phyloP scores from a whole-genome alignment of 306 rosid genomes.

The Casuarina cunninghamiana region DNA sequence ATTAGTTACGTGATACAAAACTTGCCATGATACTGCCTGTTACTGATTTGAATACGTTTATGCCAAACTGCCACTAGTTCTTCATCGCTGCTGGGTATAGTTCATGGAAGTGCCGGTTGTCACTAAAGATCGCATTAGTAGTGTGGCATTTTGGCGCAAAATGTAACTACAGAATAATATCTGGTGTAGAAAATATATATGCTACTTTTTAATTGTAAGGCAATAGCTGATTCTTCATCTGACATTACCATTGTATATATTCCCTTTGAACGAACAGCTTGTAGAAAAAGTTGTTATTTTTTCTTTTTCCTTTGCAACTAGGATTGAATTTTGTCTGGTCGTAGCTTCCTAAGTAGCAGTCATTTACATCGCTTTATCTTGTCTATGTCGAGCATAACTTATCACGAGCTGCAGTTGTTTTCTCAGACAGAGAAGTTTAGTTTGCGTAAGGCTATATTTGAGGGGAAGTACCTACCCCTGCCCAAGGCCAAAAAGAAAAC shows the following conservation, averaged over 20 bases:
- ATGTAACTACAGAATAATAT: neutral
- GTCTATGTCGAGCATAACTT: no score
- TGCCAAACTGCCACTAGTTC: conserved; percentile 1
- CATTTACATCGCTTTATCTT: no score
- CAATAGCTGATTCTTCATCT: neutral
- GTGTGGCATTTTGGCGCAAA: neutral
- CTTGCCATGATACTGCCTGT: neutral
- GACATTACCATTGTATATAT: neutral
- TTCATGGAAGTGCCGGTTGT: conserved; percentile 2
- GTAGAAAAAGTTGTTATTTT: neutral
- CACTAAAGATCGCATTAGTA: neutral
- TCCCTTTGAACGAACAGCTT: neutral
- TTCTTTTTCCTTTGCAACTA: no score
- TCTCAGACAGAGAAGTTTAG: no score
- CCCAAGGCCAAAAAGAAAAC: no score
- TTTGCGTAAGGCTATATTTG: no score
- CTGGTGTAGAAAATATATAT: neutral
- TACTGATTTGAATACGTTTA: conserved; percentile 22
- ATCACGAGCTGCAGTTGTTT: no score
- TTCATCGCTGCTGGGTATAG: neutral
- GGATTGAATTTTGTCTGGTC: no score
- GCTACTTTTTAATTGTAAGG: neutral
- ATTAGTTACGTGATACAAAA: neutral
- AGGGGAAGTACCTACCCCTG: no score
- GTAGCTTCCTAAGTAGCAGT: no score